A percentile compares a stretch with the other conserved stretches of the same genome.
These are phyloP conservation scores for Globisporangium spinosum DNA, from an alignment of 352 stramenopile species.

Conservation along the genomic window DNA sequence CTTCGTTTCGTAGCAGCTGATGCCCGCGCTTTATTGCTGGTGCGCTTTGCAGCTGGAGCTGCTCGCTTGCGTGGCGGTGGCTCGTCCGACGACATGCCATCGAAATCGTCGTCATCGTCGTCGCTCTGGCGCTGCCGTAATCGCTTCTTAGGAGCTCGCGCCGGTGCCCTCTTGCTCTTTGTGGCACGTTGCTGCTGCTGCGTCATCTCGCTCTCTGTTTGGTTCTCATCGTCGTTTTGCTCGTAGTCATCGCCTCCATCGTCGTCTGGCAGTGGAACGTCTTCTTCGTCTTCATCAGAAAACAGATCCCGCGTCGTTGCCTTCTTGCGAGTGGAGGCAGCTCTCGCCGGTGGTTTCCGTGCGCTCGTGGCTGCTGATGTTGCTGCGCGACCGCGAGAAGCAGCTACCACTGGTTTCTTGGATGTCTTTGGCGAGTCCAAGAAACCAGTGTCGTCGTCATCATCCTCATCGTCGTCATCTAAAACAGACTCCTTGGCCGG, in stretches of 20 bases:
- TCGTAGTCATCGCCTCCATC: slow-evolving; percentile 68
- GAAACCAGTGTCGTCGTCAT: slow-evolving; percentile 13
- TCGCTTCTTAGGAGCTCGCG: slow-evolving; percentile 31
- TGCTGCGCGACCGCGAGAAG: slow-evolving; percentile 24
- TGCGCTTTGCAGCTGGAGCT: slow-evolving; percentile 9
- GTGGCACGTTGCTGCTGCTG: slow-evolving; percentile 12
- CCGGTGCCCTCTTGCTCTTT: slow-evolving; percentile 8
- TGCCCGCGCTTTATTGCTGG: slow-evolving; percentile 17
- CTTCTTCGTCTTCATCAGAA: slow-evolving; percentile 42
- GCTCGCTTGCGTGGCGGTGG: slow-evolving; percentile 15
- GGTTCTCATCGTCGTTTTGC: slow-evolving; percentile 32
- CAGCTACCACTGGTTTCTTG: slow-evolving; percentile 13
- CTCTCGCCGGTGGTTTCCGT: slow-evolving; percentile 13
- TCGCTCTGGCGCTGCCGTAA: slow-evolving; percentile 32
- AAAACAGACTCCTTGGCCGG: slow-evolving; percentile 11
- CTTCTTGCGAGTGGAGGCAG: slow-evolving; percentile 17
- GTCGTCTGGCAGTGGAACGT: slow-evolving; percentile 29
- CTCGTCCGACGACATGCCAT: slow-evolving; percentile 14
- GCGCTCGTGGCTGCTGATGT: background rate
- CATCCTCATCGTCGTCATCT: slow-evolving; percentile 19
- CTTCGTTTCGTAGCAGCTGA: background rate
- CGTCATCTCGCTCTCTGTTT: slow-evolving; percentile 27
- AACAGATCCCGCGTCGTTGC: slow-evolving; percentile 26
- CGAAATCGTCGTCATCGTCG: slow-evolving; percentile 31
- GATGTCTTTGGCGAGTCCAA: background rate